Percentiles rank a stretch among this genome's conserved stretches.
Evolutionary conservation across 2,329 filamentous ascomycete genomes (phyloP).

Genomic region (Laburnicola sp.): DNA sequence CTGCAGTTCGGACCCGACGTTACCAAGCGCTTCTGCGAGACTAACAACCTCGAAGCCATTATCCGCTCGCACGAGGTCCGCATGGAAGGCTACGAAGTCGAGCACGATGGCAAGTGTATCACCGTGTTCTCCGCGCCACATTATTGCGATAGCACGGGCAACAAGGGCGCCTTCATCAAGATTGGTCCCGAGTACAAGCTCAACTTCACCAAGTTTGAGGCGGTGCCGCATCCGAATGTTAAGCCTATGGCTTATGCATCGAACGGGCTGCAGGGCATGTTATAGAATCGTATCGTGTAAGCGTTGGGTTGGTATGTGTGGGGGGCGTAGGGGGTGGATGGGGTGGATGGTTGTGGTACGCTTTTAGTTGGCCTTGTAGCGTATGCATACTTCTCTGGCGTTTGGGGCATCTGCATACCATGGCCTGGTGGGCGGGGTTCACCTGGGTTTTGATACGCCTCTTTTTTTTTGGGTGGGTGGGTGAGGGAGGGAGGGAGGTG

Average conservation of each 20-base stretch:
- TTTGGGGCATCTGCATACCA: constrained; percentile 41
- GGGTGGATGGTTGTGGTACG: not conserved
- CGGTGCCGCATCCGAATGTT: constrained; percentile 93
- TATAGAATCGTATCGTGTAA: too few species aligned
- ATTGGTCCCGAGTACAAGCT: constrained; percentile 90
- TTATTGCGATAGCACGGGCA: constrained; percentile 97
- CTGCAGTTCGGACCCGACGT: constrained; percentile 97
- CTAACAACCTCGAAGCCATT: constrained; percentile 89
- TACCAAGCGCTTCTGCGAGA: constrained; percentile 94
- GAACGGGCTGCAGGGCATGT: constrained; percentile 76
- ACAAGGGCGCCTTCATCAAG: constrained; percentile 98
- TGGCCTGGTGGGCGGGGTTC: constrained; percentile 12
- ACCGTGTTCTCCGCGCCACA: constrained; percentile 98
- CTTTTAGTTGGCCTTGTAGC: constrained; percentile 26
- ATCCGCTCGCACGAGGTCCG: constrained; percentile 97
- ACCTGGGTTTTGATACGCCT: not conserved
- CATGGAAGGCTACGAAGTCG: constrained; percentile 99
- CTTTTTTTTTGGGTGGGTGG: too few species aligned
- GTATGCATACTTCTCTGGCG: constrained; percentile 43
- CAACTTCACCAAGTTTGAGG: constrained; percentile 89
- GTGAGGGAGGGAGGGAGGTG: not conserved
- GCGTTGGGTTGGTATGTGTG: too few species aligned
- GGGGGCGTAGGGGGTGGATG: too few species aligned
- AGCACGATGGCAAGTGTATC: constrained; percentile 94
- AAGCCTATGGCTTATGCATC: constrained; percentile 91